Evolutionary conservation across 2,329 filamentous ascomycete genomes (phyloP).

Genomic region (Esteya vermicola): DNA sequence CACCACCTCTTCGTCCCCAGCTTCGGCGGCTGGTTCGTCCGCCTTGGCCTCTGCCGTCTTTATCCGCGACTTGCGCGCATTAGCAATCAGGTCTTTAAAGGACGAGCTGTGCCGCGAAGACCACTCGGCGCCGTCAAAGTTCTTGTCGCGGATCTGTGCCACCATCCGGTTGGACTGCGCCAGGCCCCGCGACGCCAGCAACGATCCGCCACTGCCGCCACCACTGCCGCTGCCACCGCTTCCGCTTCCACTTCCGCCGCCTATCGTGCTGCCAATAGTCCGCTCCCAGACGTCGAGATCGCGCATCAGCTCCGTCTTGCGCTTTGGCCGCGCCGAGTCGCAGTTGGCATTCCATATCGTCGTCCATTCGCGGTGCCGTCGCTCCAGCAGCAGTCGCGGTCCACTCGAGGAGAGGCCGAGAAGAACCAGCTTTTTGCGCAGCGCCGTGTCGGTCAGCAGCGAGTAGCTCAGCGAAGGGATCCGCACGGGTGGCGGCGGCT

Average conservation of each 20-base stretch:
- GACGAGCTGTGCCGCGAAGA: conserved; percentile 55
- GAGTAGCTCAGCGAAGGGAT: conserved; percentile 76
- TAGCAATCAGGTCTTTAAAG: conserved; percentile 68
- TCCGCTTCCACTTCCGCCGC: conserved; percentile 22
- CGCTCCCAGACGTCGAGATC: conserved; percentile 82
- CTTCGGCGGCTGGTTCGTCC: not conserved
- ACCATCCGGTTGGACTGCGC: conserved; percentile 15
- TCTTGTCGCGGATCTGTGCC: conserved; percentile 62
- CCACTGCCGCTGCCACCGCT: conserved; percentile 15
- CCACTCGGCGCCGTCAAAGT: conserved; percentile 74
- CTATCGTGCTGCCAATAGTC: conserved; percentile 47
- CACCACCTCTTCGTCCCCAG: not conserved
- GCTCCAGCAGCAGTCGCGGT: conserved; percentile 53
- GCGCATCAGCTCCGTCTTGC: conserved; percentile 54
- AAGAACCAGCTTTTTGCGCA: conserved; percentile 71
- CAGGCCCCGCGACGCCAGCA: conserved; percentile 4
- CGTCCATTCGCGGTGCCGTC: conserved; percentile 81
- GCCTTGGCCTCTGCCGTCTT: conserved; percentile 16
- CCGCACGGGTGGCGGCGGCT: conserved; percentile 34
- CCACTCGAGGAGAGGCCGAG: conserved; percentile 64
- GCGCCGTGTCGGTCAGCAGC: conserved; percentile 62
- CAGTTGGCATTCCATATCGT: conserved; percentile 97
- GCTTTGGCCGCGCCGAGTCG: conserved; percentile 62
- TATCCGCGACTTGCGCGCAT: conserved; percentile 46
- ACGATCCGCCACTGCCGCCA: not conserved